Conservation (phyloP, 495 filamentous ascomycete species). For the Bombardia bombarda region DNA sequence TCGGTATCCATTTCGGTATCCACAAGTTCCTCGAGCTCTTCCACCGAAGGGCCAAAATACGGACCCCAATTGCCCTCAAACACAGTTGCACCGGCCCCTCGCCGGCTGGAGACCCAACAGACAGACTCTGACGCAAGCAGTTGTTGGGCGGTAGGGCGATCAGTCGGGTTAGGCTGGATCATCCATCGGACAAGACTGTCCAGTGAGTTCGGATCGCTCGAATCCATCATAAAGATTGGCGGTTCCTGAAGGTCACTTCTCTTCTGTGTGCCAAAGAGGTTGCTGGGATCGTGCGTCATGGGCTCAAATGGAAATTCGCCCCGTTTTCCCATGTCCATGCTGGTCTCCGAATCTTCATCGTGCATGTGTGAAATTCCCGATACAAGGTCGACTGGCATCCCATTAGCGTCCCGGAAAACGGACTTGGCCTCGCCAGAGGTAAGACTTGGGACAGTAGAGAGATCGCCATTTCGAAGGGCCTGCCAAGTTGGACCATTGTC, state of each 20-base stretch:
- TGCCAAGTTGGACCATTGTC: conserved; percentile 89
- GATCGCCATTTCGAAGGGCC: conserved; percentile 74
- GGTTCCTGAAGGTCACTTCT: conserved; percentile 65
- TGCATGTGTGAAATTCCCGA: conserved; percentile 28
- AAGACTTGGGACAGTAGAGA: conserved; percentile 76
- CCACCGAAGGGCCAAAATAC: conserved; percentile 13
- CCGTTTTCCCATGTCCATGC: conserved; percentile 3
- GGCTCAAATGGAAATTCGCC: conserved; percentile 18
- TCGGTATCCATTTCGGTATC: conserved; percentile 45
- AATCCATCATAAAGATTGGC: conserved; percentile 78
- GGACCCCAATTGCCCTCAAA: conserved; percentile 97
- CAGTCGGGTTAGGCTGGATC: conserved; percentile 65
- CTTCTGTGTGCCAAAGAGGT: conserved; percentile 41
- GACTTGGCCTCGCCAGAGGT: conserved; percentile 66
- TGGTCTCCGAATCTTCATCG: conserved; percentile 11
- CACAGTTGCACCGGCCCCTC: conserved; percentile 77
- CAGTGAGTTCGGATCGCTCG: conserved; percentile 57
- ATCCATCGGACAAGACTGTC: conserved; percentile 84
- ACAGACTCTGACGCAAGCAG: conserved; percentile 61
- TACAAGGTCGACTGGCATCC: conserved; percentile 44
- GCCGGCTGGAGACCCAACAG: conserved; percentile 65
- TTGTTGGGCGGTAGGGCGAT: conserved; percentile 67
- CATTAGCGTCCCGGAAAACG: conserved; percentile 66
- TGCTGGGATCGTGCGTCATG: conserved; percentile 23
- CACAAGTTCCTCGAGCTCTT: conserved; percentile 15